These are phyloP conservation scores for Colletotrichum noveboracense DNA, from an alignment of 2,329 filamentous ascomycete genomes.

Conservation along the genomic window DNA sequence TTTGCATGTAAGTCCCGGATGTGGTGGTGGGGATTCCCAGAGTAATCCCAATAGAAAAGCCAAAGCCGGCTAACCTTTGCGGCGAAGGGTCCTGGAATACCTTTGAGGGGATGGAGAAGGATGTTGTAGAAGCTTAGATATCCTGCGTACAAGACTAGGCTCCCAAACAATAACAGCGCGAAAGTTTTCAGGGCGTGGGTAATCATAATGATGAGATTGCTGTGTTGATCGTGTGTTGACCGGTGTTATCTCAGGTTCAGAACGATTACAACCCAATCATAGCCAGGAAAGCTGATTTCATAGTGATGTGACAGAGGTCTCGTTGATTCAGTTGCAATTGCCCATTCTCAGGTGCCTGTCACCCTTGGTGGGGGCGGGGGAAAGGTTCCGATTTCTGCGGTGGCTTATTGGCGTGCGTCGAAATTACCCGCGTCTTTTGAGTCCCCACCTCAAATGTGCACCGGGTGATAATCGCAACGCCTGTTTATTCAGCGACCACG, in stretches of 20 bases:
- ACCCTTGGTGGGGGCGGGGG: not conserved
- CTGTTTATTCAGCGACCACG: not conserved
- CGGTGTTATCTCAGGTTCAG: not conserved
- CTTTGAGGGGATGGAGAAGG: not conserved
- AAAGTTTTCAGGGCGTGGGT: not conserved
- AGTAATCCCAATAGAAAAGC: slow-evolving; percentile 2
- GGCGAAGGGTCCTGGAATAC: not conserved
- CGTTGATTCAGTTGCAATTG: not conserved
- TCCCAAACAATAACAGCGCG: not conserved
- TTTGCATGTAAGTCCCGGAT: not conserved
- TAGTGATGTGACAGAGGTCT: not conserved
- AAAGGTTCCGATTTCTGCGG: not conserved
- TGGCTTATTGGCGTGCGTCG: not conserved
- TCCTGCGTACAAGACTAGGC: not conserved
- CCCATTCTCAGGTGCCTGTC: not conserved
- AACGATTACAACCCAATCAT: not conserved
- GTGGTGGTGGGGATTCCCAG: not conserved
- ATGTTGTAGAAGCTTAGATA: not conserved
- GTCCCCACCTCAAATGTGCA: not conserved
- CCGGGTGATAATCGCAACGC: not conserved
- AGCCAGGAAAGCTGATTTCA: not conserved
- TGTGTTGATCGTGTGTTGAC: not conserved
- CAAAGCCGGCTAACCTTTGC: slow-evolving; percentile 7
- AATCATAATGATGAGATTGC: not conserved
- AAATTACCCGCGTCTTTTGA: not conserved